A percentile compares a stretch with the other conserved stretches of the same genome.
Conservation (phyloP, 2,329 filamentous ascomycete genomes). For the Epicoccum nigrum region DNA sequence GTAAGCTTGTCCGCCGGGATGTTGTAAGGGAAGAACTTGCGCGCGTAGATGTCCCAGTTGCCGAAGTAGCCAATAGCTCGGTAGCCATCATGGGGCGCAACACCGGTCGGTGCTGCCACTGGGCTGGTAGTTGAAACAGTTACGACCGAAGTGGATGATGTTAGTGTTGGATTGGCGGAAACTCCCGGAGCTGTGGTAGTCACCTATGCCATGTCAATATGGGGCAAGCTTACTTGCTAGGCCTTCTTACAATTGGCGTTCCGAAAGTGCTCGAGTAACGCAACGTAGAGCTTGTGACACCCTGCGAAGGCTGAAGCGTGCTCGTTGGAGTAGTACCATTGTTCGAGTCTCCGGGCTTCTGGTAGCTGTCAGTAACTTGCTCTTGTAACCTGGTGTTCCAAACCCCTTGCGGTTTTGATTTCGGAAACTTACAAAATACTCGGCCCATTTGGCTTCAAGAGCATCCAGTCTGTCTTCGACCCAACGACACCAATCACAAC, state of each 20-base stretch:
- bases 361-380: background rate
- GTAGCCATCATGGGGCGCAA: slow-evolving; percentile 17
- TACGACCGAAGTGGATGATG: background rate
- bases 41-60: slow-evolving; percentile 84
- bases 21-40: slow-evolving; percentile 84
- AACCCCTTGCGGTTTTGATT: background rate
- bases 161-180: background rate
- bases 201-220: background rate
- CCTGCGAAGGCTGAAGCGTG: background rate
- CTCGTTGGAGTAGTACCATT: background rate
- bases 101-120: slow-evolving; percentile 1
- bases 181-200: slow-evolving; percentile 2
- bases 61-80: slow-evolving; percentile 69
- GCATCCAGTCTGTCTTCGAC: slow-evolving; percentile 7
- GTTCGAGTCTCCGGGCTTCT: slow-evolving; percentile 3
- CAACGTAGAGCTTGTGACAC: slow-evolving; percentile 2
- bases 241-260: slow-evolving; percentile 9
- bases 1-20: slow-evolving; percentile 82
- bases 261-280: slow-evolving; percentile 9
- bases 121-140: slow-evolving; percentile 1
- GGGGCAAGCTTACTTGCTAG: background rate
- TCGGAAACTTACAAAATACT: slow-evolving; percentile 9
- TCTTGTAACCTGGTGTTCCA: too few species aligned
- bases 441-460: slow-evolving; percentile 4
- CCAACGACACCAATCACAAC: slow-evolving; percentile 15